Percentiles rank a stretch among this genome's conserved stretches.
phyloP scores from a whole-genome alignment of 768 basidiomycete genomes.

The Phlebiopsis gigantea region DNA sequence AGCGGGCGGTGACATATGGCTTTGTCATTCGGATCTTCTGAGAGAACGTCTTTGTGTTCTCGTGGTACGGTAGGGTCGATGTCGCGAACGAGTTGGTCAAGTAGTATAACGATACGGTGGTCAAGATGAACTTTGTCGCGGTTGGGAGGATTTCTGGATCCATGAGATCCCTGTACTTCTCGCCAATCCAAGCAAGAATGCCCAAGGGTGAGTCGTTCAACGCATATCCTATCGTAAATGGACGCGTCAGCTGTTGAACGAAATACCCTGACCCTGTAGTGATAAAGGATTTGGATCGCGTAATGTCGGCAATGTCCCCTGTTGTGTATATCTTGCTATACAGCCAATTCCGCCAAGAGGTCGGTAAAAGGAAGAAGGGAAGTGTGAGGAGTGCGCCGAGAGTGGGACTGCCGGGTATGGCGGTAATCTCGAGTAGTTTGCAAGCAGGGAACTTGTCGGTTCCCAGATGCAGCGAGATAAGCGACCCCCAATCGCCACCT shows the following conservation, averaged over 20 bases:
- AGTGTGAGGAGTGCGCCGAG: constrained; percentile 11
- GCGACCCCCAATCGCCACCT: constrained; percentile 21
- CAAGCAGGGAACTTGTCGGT: constrained; percentile 4
- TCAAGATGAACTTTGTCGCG: constrained; percentile 14
- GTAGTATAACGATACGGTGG: constrained; percentile 22
- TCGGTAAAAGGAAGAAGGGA: constrained; percentile 10
- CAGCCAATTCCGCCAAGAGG: constrained; percentile 11
- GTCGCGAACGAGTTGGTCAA: constrained; percentile 20
- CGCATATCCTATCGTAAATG: constrained; percentile 23
- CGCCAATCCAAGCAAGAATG: constrained; percentile 22
- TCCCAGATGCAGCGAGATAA: background rate
- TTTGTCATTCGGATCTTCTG: background rate
- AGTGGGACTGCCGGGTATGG: constrained; percentile 1
- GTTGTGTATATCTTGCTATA: constrained; percentile 13
- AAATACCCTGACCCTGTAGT: constrained; percentile 9
- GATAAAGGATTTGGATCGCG: background rate
- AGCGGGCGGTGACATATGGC: constrained; percentile 5
- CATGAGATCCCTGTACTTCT: constrained; percentile 15
- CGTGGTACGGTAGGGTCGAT: constrained; percentile 16
- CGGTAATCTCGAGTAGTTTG: constrained; percentile 7
- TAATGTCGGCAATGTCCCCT: constrained; percentile 7
- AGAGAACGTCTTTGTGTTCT: constrained; percentile 9
- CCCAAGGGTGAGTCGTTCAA: constrained; percentile 24
- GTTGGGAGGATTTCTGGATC: constrained; percentile 9
- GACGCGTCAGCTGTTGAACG: constrained; percentile 12